A percentile compares a stretch with the other conserved stretches of the same genome.
Evolutionary conservation across 2,329 filamentous ascomycete species (phyloP).

Genomic region (Grosmannia penicillata): DNA sequence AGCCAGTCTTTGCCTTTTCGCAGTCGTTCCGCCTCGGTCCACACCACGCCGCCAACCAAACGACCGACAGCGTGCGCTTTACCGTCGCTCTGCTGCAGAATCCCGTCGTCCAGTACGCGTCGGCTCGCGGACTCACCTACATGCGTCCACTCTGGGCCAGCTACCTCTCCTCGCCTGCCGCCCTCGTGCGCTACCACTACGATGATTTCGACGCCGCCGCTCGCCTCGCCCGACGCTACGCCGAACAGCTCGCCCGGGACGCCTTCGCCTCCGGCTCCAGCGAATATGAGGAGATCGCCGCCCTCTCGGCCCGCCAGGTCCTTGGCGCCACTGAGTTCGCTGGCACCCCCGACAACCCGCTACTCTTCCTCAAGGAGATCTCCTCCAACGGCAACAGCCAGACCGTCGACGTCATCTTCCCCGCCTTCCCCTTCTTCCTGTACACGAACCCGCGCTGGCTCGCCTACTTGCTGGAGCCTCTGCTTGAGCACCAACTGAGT

Average conservation of each 20-base stretch:
- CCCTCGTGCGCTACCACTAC: conserved; percentile 60
- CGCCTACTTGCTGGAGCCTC: conserved; percentile 60
- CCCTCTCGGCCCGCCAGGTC: conserved; percentile 63
- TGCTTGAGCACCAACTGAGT: conserved; percentile 65
- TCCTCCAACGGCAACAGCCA: conserved; percentile 72
- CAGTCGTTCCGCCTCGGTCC: conserved; percentile 39
- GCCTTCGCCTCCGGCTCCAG: conserved; percentile 59
- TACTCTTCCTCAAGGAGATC: conserved; percentile 73
- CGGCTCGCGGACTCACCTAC: conserved; percentile 56
- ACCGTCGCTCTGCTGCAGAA: conserved; percentile 65
- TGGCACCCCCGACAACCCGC: conserved; percentile 51
- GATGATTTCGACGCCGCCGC: conserved; percentile 51
- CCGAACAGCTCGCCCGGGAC: conserved; percentile 52
- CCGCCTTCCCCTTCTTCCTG: conserved; percentile 69
- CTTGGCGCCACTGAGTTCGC: conserved; percentile 64
- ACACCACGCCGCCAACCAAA: conserved; percentile 3
- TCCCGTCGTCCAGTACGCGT: conserved; percentile 64
- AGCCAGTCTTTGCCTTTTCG: conserved; percentile 69
- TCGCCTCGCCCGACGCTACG: conserved; percentile 53
- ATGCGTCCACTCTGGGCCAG: conserved; percentile 72
- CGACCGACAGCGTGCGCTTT: conserved; percentile 47
- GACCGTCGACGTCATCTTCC: conserved; percentile 76
- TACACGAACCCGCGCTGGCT: conserved; percentile 72
- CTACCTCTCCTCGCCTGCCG: conserved; percentile 47
- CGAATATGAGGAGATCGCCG: conserved; percentile 64